Conservation (phyloP, 352 stramenopile genomes). For the Globisporangium mamillatum region DNA sequence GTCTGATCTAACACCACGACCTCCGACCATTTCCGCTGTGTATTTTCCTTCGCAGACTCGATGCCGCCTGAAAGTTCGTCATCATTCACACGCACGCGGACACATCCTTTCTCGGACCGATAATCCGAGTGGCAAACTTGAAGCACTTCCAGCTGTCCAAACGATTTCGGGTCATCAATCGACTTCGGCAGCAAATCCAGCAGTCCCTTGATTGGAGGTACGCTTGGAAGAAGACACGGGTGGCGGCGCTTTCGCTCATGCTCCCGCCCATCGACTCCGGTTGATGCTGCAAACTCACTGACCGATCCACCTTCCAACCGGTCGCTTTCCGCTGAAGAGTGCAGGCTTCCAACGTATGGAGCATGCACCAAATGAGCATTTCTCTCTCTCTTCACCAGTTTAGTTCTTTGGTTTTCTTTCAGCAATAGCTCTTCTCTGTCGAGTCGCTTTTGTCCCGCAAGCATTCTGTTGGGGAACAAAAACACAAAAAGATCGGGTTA, state of each 20-base stretch:
- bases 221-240: conserved; percentile 69
- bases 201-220: conserved; percentile 78
- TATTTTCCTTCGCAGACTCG: conserved; percentile 34
- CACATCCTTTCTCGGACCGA: conserved; percentile 54
- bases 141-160: conserved; percentile 73
- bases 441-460: conserved; percentile 74
- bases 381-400: conserved; percentile 27
- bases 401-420: conserved; percentile 55
- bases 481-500: conserved; percentile 7
- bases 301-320: neutral
- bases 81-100: conserved; percentile 76
- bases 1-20: conserved; percentile 70
- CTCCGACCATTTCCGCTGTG: conserved; percentile 72
- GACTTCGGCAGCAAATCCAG: conserved; percentile 80
- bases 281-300: neutral
- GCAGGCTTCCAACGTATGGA: neutral
- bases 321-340: neutral
- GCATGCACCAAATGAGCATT: conserved; percentile 65
- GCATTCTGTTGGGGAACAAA: conserved; percentile 26
- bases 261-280: conserved; percentile 3
- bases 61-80: conserved; percentile 25
- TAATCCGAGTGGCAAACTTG: conserved; percentile 82
- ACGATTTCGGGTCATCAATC: conserved; percentile 47
- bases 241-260: conserved; percentile 56
- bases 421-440: conserved; percentile 76